Evolutionary conservation across 495 filamentous ascomycete species (phyloP).

Genomic region (Staphylotrichum longicolle): DNA sequence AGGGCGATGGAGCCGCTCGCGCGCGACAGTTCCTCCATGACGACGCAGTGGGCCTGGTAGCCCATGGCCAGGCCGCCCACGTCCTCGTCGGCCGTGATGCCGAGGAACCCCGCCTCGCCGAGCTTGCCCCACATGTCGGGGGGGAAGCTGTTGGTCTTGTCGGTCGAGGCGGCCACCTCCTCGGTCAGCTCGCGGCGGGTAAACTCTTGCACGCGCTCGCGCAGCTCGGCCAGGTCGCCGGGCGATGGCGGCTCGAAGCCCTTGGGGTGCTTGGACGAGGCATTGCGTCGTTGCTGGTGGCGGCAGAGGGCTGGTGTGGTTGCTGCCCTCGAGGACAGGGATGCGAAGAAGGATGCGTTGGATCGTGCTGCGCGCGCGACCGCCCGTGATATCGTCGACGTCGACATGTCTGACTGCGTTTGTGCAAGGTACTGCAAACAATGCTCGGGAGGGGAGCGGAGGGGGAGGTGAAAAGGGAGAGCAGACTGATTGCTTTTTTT

Average conservation of each 20-base stretch:
- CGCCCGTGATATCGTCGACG: constrained; percentile 31
- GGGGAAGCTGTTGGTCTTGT: constrained; percentile 85
- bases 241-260: constrained; percentile 74
- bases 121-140: constrained; percentile 90
- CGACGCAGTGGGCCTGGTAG: constrained; percentile 94
- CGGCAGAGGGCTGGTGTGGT: constrained; percentile 12
- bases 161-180: constrained; percentile 76
- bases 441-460: not conserved
- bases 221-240: constrained; percentile 76
- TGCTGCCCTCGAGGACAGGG: constrained; percentile 21
- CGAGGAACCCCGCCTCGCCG: constrained; percentile 86
- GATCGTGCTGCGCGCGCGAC: constrained; percentile 31
- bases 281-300: constrained; percentile 26
- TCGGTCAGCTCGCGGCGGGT: constrained; percentile 80
- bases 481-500: not conserved
- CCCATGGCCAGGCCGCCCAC: constrained; percentile 89
- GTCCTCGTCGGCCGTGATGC: constrained; percentile 91
- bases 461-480: not conserved
- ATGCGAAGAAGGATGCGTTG: not conserved
- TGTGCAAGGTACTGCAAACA: no score
- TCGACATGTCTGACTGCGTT: constrained; percentile 27
- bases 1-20: constrained; percentile 80
- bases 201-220: constrained; percentile 91
- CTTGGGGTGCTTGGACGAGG: constrained; percentile 72
- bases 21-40: constrained; percentile 82